Evolutionary conservation across 495 filamentous ascomycete genomes (phyloP).

Genomic region (Podospora comata): DNA sequence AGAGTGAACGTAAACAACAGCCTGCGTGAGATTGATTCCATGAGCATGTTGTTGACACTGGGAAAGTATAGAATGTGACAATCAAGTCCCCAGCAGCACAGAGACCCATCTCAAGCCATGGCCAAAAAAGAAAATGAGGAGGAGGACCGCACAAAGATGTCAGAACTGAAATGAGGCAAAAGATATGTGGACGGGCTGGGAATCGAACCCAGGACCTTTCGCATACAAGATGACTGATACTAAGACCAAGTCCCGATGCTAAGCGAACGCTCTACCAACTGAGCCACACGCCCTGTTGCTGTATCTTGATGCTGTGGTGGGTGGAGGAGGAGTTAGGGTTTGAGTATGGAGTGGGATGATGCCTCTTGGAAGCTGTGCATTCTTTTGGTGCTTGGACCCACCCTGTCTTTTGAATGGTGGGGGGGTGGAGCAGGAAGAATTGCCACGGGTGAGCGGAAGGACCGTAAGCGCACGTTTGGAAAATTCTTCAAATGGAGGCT

Average conservation of each 20-base stretch:
- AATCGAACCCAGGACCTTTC: conserved; percentile 28
- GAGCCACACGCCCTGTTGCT: conserved; percentile 20
- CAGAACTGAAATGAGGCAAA: neutral
- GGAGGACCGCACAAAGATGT: neutral
- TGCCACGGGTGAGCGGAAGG: neutral
- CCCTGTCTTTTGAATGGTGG: neutral
- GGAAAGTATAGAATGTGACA: no score
- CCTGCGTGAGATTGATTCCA: no score
- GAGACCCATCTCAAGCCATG: no score
- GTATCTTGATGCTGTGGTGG: neutral
- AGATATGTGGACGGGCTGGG: conserved; percentile 22
- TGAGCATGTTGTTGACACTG: no score
- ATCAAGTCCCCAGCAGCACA: no score
- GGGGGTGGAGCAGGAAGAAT: neutral
- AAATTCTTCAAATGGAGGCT: neutral
- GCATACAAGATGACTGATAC: conserved; percentile 8
- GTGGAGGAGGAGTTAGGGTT: neutral
- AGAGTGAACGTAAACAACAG: no score
- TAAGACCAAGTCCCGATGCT: conserved; percentile 8
- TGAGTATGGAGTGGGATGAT: neutral
- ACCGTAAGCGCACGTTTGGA: neutral
- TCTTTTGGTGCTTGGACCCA: no score
- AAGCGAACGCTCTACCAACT: conserved; percentile 25
- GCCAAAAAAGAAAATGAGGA: no score
- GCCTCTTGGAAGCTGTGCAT: no score